These are phyloP conservation scores for Phytopythium litorale DNA, from an alignment of 352 stramenopile species.

Conservation along the genomic window DNA sequence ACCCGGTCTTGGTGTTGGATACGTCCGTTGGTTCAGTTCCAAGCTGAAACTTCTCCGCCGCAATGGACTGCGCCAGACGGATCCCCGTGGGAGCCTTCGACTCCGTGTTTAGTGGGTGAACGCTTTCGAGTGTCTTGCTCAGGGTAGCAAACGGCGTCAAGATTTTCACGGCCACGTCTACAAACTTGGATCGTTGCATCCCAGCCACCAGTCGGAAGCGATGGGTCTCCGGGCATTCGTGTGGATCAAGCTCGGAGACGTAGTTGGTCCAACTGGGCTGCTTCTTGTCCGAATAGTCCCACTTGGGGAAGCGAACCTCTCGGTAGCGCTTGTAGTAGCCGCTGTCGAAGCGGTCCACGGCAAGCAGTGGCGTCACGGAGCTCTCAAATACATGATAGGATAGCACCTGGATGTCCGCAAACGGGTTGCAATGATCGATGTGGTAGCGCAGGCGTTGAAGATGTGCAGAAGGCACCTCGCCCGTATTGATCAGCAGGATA, in stretches of 20 bases:
- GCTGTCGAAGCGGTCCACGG: slow-evolving; percentile 54
- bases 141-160: slow-evolving; percentile 49
- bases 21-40: slow-evolving; percentile 6
- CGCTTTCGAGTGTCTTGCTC: slow-evolving; percentile 42
- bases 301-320: slow-evolving; percentile 36
- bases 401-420: slow-evolving; percentile 66
- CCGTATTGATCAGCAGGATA: slow-evolving; percentile 50
- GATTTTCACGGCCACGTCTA: slow-evolving; percentile 32
- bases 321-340: slow-evolving; percentile 55
- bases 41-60: slow-evolving; percentile 25
- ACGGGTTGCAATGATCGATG: slow-evolving; percentile 66
- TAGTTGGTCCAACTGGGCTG: slow-evolving; percentile 15
- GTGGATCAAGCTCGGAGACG: slow-evolving; percentile 27
- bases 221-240: slow-evolving; percentile 21
- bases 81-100: slow-evolving; percentile 37
- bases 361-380: slow-evolving; percentile 44
- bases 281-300: slow-evolving; percentile 16
- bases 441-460: slow-evolving; percentile 58
- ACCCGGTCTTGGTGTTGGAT: not conserved
- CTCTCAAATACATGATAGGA: slow-evolving; percentile 62
- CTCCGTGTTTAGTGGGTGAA: slow-evolving; percentile 26
- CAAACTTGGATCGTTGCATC: slow-evolving; percentile 55
- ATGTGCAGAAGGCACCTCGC: slow-evolving; percentile 29
- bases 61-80: slow-evolving; percentile 43
- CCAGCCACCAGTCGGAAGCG: slow-evolving; percentile 42